Evolutionary conservation across 257 asterid species (phyloP).

Genomic region (Nicotiana knightiana): DNA sequence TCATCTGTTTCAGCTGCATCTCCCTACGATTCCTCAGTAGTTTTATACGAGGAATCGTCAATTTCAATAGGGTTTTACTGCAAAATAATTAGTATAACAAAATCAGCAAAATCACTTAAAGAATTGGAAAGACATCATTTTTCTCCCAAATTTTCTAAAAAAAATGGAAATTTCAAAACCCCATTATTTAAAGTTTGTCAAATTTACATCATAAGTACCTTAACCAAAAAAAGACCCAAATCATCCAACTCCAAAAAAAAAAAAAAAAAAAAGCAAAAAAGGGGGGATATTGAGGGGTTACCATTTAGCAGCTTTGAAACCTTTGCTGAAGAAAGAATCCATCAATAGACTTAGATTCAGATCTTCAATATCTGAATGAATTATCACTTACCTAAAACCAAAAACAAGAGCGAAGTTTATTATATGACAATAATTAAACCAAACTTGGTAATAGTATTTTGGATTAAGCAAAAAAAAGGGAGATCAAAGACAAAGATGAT

Average conservation of each 20-base stretch:
- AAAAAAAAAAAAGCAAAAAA: background rate
- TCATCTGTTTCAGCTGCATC: conserved; percentile 89
- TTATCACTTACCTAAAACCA: conserved; percentile 3
- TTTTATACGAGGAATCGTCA: conserved; percentile 85
- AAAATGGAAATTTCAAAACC: conserved; percentile 17
- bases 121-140: background rate
- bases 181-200: background rate
- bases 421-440: background rate
- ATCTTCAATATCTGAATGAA: background rate
- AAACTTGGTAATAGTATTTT: background rate
- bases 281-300: conserved; percentile 17
- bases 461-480: background rate
- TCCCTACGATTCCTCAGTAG: conserved; percentile 90
- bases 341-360: conserved; percentile 7
- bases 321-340: conserved; percentile 77
- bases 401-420: background rate
- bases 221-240: background rate
- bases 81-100: background rate
- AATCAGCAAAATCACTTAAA: conserved; percentile 3
- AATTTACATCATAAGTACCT: background rate
- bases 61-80: conserved; percentile 86
- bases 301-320: conserved; percentile 90
- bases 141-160: background rate
- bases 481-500: background rate
- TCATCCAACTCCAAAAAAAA: background rate